These are phyloP conservation scores for Tulasnella sp. DNA, from an alignment of 768 basidiomycete species.

Conservation along the genomic window DNA sequence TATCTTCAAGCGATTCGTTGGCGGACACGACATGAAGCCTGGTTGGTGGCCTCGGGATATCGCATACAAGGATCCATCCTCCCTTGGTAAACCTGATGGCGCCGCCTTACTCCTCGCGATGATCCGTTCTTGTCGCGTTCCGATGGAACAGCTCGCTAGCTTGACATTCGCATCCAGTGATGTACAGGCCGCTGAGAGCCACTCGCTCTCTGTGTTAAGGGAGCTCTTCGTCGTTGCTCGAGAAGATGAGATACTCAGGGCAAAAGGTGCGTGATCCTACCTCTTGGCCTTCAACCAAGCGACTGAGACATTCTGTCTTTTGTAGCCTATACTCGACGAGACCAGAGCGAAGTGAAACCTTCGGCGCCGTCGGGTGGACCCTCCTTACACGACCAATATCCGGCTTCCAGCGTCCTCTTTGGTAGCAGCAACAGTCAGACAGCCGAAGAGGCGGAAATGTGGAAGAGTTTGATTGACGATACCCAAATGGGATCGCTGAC, in stretches of 20 bases:
- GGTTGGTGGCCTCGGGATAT: conserved; percentile 31
- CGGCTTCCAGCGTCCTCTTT: too few relatives aligned
- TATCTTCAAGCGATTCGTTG: conserved; percentile 29
- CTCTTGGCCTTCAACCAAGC: too few relatives aligned
- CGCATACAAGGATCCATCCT: conserved; percentile 31
- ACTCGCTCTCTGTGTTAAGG: conserved; percentile 24
- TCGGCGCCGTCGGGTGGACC: too few relatives aligned
- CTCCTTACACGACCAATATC: too few relatives aligned
- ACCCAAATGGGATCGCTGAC: too few relatives aligned
- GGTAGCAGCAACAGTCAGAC: too few relatives aligned
- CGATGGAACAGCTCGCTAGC: conserved; percentile 25
- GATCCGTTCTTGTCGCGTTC: conserved; percentile 22
- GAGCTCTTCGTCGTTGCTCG: conserved; percentile 28
- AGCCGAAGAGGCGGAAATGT: too few relatives aligned
- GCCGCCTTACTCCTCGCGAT: conserved; percentile 25
- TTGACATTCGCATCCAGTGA: conserved; percentile 24
- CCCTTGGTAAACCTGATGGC: conserved; percentile 29
- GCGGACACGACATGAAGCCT: conserved; percentile 28
- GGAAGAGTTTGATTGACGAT: too few relatives aligned
- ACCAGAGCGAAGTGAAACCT: too few relatives aligned
- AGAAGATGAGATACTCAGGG: conserved; percentile 25
- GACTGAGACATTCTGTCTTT: too few relatives aligned
- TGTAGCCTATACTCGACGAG: too few relatives aligned
- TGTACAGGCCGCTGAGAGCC: conserved; percentile 24
- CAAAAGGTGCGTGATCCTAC: neutral